These are phyloP conservation scores for Penicillium sp. DNA, from an alignment of 2,329 filamentous ascomycete genomes.

Conservation along the genomic window DNA sequence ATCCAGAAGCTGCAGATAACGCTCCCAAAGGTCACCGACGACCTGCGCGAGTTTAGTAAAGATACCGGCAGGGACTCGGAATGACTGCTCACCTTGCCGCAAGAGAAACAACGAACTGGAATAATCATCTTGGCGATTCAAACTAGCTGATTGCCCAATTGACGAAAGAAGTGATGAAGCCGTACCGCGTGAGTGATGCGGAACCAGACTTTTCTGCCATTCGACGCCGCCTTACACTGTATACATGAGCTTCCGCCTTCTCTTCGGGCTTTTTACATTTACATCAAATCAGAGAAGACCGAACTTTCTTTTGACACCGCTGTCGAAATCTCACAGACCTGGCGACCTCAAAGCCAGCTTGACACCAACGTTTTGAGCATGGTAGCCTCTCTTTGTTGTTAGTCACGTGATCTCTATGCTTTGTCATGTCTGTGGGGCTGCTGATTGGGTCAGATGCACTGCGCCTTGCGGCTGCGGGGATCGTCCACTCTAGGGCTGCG, in stretches of 20 bases:
- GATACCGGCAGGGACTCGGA: neutral
- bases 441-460: too few relatives aligned
- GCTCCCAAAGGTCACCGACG: conserved; percentile 95
- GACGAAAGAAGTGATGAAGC: neutral
- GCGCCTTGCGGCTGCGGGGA: too few relatives aligned
- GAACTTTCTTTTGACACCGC: too few relatives aligned
- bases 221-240: neutral
- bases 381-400: too few relatives aligned
- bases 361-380: too few relatives aligned
- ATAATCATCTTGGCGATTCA: conserved; percentile 75
- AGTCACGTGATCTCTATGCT: too few relatives aligned
- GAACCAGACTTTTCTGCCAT: conserved; percentile 10
- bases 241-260: neutral
- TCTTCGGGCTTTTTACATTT: neutral
- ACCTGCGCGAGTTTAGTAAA: conserved; percentile 61
- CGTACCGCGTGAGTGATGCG: conserved; percentile 1
- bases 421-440: too few relatives aligned
- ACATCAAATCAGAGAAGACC: too few relatives aligned
- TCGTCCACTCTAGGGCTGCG: too few relatives aligned
- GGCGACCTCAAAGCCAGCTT: too few relatives aligned
- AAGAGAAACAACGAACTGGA: conserved; percentile 97
- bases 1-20: conserved; percentile 86
- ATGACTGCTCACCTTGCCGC: conserved; percentile 77
- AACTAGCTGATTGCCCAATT: neutral
- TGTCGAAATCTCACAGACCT: too few relatives aligned